Base-by-base conservation (phyloP, 208 protist genomes). In the Leishmania guyanensis region DNA sequence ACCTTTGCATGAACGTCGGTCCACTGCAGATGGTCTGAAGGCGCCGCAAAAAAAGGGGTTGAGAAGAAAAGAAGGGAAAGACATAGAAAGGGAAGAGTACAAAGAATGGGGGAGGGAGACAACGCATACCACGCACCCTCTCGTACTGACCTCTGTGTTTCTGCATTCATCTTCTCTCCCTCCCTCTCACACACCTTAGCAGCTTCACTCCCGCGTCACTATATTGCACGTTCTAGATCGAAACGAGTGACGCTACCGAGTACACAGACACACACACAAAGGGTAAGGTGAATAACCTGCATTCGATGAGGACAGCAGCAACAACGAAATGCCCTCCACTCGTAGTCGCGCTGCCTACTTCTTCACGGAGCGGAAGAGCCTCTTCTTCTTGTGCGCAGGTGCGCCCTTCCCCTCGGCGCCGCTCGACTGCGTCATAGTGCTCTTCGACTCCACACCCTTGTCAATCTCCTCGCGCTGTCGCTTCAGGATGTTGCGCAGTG, bases 361-460 rank as follows among this genome's bases (percentile, higher is more conserved):
- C 83, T 94, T 96, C 51, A 96, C 53, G 20, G 92, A 91, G 66
- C 88, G 89, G 82, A 91, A 93, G 26, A 95, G 77, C 80, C 89
- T 93, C 80, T 90, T 93, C 76, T 90, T 91, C 78, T 89, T 90
- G 51, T 86, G 88, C 12, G 87, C 77, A 6, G 78, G 80, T 17
- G 39, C 64, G 2, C 36, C 60, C n/a, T 66, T 72, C 16, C 66
- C 26, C 5, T 48, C 75, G 17, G 29, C 65, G 50, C 43, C 72
- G 6, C 74, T 68, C 20, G 82, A 54, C 8, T 54, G 69, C 51
- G 39, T 58, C n/a, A 22, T 74, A 10, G 36, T 79, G 50, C 54
- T 26, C 73, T 85, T 81, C 51, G 53, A 64, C 22, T 82, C 82
- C 6, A 85, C 33, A 20, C 80, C 85, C 50, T 90, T 88, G 26